Conservation (phyloP, 257 asterid genomes). For the Buddleja alternifolia region DNA sequence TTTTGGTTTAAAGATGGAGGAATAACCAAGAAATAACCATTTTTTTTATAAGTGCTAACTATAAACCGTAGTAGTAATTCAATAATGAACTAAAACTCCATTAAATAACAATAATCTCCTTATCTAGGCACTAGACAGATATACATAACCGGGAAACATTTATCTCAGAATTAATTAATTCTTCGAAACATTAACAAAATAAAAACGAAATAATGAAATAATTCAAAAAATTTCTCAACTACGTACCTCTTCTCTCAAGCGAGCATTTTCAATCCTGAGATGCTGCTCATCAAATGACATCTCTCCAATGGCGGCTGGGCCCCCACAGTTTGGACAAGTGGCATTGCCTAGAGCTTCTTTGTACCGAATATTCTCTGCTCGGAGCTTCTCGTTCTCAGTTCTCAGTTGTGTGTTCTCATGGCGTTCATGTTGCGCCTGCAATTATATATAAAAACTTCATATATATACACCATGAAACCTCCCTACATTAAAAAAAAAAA, state of each 20-base stretch:
- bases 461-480: background rate
- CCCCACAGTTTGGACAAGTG: constrained; percentile 84
- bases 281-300: constrained; percentile 87
- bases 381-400: constrained; percentile 70
- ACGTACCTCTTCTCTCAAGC: constrained; percentile 81
- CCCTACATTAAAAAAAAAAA: background rate
- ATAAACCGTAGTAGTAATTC: no score
- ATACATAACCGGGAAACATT: no score
- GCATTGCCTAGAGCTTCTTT: constrained; percentile 73
- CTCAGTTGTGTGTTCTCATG: constrained; percentile 69
- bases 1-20: no score
- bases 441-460: background rate
- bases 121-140: no score
- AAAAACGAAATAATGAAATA: background rate
- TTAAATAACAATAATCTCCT: no score
- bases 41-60: no score
- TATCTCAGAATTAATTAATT: background rate
- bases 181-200: background rate
- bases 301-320: constrained; percentile 75
- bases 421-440: constrained; percentile 79
- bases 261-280: constrained; percentile 66
- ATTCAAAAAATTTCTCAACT: no score
- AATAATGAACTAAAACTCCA: no score
- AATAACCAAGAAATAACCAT: no score
- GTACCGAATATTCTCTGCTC: constrained; percentile 66